Conservation (phyloP, 2,329 filamentous ascomycete genomes). For the Diaporthe aspalathi region DNA sequence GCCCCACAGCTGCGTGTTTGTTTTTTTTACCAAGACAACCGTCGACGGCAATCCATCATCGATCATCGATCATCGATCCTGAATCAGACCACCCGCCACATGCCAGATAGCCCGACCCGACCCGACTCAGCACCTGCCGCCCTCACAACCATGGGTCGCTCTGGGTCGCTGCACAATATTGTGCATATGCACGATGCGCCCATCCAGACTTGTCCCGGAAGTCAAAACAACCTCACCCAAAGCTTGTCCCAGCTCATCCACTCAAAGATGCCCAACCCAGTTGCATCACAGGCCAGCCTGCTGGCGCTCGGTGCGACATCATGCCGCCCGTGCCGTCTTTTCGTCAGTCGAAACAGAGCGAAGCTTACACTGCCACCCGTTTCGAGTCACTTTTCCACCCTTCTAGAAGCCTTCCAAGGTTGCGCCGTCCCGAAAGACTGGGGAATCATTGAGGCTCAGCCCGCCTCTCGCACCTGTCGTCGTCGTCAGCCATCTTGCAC, state of each 20-base stretch:
- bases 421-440: conserved; percentile 17
- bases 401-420: conserved; percentile 4
- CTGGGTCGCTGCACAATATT: conserved; percentile 22
- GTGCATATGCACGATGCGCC: conserved; percentile 26
- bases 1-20: conserved; percentile 31
- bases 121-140: neutral
- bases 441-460: conserved; percentile 24
- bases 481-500: conserved; percentile 29
- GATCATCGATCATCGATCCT: conserved; percentile 33
- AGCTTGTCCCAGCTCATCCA: conserved; percentile 19
- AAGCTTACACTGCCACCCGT: conserved; percentile 25
- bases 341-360: conserved; percentile 14
- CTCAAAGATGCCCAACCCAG: neutral
- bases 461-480: neutral
- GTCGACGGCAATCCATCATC: conserved; percentile 19
- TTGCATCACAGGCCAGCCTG: neutral
- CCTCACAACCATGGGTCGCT: no score
- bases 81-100: conserved; percentile 1
- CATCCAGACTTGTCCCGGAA: conserved; percentile 15
- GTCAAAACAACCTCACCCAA: conserved; percentile 3
- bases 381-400: conserved; percentile 18
- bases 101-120: neutral
- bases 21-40: conserved; percentile 8
- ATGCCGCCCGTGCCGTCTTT: conserved; percentile 5
- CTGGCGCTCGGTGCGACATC: conserved; percentile 7